Conservation (phyloP, 345 rosid species). For the Gossypium australe region DNA sequence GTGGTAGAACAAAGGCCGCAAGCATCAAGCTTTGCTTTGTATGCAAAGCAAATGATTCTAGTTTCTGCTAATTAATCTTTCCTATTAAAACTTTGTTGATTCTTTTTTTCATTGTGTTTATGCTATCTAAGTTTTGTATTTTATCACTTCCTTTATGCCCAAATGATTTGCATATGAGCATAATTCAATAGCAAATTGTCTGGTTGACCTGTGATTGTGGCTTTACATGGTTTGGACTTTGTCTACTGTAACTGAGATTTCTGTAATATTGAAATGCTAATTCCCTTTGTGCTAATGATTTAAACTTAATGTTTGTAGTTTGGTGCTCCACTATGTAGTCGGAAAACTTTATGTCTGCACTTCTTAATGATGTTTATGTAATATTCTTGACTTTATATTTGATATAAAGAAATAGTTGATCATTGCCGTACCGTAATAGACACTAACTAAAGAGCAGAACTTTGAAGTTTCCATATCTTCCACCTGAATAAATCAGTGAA, state of each 20-base stretch:
- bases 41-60: neutral
- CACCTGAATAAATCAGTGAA: neutral
- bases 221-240: neutral
- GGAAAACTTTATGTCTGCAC: neutral
- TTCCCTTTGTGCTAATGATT: neutral
- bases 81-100: neutral
- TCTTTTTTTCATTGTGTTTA: neutral
- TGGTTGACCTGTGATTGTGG: neutral
- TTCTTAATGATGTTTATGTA: too few species aligned
- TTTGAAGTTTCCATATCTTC: constrained; percentile 1
- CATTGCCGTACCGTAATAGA: neutral
- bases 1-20: neutral
- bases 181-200: neutral
- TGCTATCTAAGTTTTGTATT: neutral
- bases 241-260: neutral
- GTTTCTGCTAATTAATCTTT: neutral
- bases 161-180: neutral
- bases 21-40: neutral
- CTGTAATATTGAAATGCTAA: neutral
- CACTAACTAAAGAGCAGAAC: constrained; percentile 1
- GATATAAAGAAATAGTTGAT: neutral
- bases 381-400: neutral
- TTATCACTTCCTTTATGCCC: neutral
- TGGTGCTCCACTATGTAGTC: neutral
- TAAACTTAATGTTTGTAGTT: neutral